Base-by-base conservation (phyloP, 1,284 basidiomycete genomes). In the Apiotrichum veenhuisii region DNA sequence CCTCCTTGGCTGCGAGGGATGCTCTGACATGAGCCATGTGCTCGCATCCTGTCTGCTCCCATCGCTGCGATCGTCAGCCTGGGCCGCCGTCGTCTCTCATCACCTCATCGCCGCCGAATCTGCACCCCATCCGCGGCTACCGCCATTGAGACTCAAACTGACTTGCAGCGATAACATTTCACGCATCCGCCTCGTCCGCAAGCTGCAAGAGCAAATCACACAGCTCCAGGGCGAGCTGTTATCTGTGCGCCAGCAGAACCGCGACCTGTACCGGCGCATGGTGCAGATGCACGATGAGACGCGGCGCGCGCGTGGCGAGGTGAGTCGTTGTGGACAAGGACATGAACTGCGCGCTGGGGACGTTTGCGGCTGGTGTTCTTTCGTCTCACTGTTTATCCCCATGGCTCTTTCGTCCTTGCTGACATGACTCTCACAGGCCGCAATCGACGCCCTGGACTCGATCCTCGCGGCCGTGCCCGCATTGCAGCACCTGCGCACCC, bases 211-310 rank as follows among this genome's bases (percentile, higher is more conserved):
- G 27, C 61, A 63, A 43, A 44, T 63, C 18, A 22, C 38, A 4
- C 30, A 41, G n/a, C 45, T 63, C 22, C 58, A 63, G 43, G 55
- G 30, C 33, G 61, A 62, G 46, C 43, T 59, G 33, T 36, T 59
- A 22, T 41, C 45, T n/a, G 52, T 52, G 15, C 57, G 49, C 10
- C 48, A 41, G 12, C 20, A 38, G 26, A 61, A 61, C 27, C 34
- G 42, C 23, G 43, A 40, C 2, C 47, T 60, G 22, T 27, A 36
- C 12, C 47, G 54, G 12, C 47, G 43, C 17, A 23, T 60, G 27
- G 33, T 11, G 18, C 15, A 22, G 18, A 34, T 50, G 30, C 42
- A 42, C 17, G 23, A 46, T 14, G 47, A 43, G 26, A 34, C 34
- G n/a, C 41, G 27, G 23, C 41, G 37, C 22, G 37, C 18, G n/a